Evolutionary conservation across 2,329 filamentous ascomycete species (phyloP).

Genomic region (Cladophialophora immunda): DNA sequence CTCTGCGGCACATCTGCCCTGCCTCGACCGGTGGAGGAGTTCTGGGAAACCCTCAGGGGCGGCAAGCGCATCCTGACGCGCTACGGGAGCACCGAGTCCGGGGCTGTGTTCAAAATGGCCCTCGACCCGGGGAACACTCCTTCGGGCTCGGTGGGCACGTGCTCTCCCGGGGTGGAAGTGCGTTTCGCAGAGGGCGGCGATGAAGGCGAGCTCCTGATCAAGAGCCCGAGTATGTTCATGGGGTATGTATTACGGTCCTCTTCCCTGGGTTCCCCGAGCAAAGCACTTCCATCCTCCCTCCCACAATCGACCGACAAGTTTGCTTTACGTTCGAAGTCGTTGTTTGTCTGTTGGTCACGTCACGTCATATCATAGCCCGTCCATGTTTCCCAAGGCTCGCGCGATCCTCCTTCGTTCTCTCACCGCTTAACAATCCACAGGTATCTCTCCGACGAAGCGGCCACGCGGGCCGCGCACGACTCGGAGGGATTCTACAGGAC

Average conservation of each 20-base stretch:
- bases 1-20: slow-evolving; percentile 53
- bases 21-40: slow-evolving; percentile 57
- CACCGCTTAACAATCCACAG: not conserved
- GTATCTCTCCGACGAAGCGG: slow-evolving; percentile 43
- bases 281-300: not conserved
- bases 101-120: slow-evolving; percentile 50
- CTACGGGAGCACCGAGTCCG: slow-evolving; percentile 56
- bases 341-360: not conserved
- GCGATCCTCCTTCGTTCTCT: no score
- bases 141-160: slow-evolving; percentile 42
- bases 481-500: slow-evolving; percentile 49
- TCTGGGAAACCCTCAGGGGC: slow-evolving; percentile 54
- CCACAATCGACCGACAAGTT: not conserved
- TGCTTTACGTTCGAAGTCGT: not conserved
- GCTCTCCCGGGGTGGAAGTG: slow-evolving; percentile 49
- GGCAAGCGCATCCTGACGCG: slow-evolving; percentile 51
- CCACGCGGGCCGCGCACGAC: slow-evolving; percentile 36
- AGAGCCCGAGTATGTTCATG: slow-evolving; percentile 50
- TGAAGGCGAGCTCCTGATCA: slow-evolving; percentile 57
- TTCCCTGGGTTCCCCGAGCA: slow-evolving; percentile 43
- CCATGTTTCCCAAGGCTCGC: no score
- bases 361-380: not conserved
- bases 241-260: no score
- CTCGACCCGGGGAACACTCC: slow-evolving; percentile 31
- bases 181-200: slow-evolving; percentile 52